Conservation (phyloP, 2,329 filamentous ascomycete species). For the Colletotrichum limetticola region DNA sequence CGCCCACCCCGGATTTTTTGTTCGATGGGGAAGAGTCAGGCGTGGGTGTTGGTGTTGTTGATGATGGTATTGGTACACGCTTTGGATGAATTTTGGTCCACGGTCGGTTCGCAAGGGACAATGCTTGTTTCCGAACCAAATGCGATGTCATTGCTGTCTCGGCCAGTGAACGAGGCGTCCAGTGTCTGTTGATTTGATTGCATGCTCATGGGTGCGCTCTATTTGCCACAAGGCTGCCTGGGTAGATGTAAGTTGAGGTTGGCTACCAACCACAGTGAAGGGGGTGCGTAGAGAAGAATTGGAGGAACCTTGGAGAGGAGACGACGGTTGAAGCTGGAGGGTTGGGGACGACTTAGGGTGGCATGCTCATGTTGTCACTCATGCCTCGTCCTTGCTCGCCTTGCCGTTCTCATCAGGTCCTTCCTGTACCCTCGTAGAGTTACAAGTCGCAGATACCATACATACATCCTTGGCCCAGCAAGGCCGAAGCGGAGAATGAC, state of each 20-base stretch:
- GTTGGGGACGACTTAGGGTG: background rate
- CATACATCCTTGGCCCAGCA: background rate
- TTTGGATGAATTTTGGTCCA: background rate
- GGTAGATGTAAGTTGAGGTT: background rate
- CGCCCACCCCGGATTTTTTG: slow-evolving; percentile 5
- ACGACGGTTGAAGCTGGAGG: background rate
- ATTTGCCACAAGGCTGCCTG: background rate
- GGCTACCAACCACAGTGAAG: background rate
- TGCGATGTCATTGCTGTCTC: slow-evolving; percentile 4
- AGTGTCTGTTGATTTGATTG: background rate
- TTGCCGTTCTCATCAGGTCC: background rate
- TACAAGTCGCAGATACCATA: no score
- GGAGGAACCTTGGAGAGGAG: background rate
- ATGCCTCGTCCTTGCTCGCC: background rate
- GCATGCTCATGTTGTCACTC: background rate
- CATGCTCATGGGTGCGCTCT: background rate
- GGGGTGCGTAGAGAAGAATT: background rate
- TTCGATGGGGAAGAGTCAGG: background rate
- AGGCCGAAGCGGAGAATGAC: background rate
- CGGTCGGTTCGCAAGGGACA: background rate
- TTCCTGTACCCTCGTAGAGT: background rate
- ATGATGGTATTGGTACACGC: background rate
- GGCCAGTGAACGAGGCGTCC: background rate
- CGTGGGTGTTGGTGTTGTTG: background rate
- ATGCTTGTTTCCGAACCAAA: background rate